Conservation (phyloP, 371 early-diverging fungal genomes). For the Apophysomyces ossiformis region DNA sequence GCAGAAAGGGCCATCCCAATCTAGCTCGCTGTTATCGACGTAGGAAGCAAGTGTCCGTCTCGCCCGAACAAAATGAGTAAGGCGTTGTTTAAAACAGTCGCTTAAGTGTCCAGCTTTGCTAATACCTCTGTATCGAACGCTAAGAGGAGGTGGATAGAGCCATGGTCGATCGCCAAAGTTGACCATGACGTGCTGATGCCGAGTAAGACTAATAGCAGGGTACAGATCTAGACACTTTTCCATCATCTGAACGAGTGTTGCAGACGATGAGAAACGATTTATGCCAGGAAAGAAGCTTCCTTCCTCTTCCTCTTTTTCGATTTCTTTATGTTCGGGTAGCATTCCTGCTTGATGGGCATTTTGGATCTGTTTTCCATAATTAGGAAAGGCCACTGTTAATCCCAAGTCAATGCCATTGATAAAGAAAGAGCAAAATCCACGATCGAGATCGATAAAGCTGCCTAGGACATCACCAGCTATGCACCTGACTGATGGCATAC, state of each 20-base stretch:
- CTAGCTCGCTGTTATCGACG: conserved; percentile 17
- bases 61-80: conserved; percentile 26
- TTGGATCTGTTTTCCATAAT: conserved; percentile 5
- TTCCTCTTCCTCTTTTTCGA: conserved; percentile 3
- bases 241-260: neutral
- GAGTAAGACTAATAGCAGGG: conserved; percentile 52
- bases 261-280: neutral
- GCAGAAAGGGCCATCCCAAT: conserved; percentile 46
- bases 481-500: conserved; percentile 33
- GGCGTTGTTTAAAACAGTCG: conserved; percentile 26
- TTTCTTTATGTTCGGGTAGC: neutral
- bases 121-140: conserved; percentile 30
- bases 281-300: neutral
- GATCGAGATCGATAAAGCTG: conserved; percentile 49
- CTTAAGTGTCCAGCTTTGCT: conserved; percentile 36
- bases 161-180: conserved; percentile 56
- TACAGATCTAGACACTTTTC: conserved; percentile 39
- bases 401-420: conserved; percentile 50
- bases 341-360: neutral
- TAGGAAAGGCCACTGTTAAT: conserved; percentile 43
- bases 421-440: conserved; percentile 49
- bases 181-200: conserved; percentile 46
- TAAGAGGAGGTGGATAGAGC: conserved; percentile 49
- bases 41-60: conserved; percentile 14
- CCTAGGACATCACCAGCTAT: conserved; percentile 53